These are phyloP conservation scores for Stagonosporopsis vannaccii DNA, from an alignment of 2,329 filamentous ascomycete species.

Conservation along the genomic window DNA sequence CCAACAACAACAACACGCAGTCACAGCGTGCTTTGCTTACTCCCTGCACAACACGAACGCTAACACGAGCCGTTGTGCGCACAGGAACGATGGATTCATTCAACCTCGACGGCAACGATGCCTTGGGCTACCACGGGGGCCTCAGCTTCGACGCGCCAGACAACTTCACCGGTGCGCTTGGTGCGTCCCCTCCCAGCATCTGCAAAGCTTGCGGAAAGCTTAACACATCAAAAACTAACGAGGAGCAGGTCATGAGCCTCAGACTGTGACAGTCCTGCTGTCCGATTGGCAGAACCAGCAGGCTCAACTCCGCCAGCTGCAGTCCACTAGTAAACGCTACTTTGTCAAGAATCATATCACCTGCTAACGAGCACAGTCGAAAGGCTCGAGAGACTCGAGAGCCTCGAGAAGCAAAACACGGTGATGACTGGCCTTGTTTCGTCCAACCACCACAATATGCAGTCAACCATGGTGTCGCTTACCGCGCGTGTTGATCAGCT, in stretches of 20 bases:
- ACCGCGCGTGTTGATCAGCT: not conserved
- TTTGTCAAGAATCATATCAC: no score
- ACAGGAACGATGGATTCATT: conserved; percentile 1
- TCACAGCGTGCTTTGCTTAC: not conserved
- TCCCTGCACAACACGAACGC: not conserved
- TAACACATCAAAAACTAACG: not conserved
- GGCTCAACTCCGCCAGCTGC: not conserved
- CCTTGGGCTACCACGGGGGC: not conserved
- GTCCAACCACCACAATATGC: not conserved
- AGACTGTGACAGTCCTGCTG: not conserved
- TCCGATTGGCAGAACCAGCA: not conserved
- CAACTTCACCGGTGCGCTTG: not conserved
- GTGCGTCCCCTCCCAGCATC: not conserved
- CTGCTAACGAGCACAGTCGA: conserved; percentile 1
- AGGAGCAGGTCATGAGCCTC: not conserved
- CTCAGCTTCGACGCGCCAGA: not conserved
- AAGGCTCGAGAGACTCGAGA: not conserved
- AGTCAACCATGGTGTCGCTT: not conserved
- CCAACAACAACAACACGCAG: not conserved
- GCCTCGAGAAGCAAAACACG: not conserved
- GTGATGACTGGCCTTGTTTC: not conserved
- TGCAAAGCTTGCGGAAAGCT: not conserved
- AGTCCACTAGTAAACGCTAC: not conserved
- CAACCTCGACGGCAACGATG: not conserved
- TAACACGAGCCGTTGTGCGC: not conserved